Percentiles rank a stretch among this genome's conserved stretches.
These are phyloP conservation scores for Aquilaria yunnanensis DNA, from an alignment of 345 rosid species.

Conservation along the genomic window DNA sequence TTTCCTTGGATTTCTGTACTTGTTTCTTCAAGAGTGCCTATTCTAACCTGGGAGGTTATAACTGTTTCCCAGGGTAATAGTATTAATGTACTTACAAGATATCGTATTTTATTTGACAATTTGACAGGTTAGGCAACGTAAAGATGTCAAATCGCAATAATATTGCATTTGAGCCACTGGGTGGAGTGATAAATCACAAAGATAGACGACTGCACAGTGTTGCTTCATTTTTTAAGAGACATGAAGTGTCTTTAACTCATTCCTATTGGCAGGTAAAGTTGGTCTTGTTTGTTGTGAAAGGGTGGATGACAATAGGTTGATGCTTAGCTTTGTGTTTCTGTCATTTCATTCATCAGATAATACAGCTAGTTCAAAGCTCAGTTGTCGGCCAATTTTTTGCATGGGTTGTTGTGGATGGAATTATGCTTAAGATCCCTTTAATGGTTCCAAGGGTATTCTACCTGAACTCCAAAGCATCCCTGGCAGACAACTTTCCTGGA, in stretches of 20 bases:
- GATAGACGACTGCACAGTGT: conserved; percentile 53
- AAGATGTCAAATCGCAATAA: conserved; percentile 29
- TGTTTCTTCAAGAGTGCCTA: conserved; percentile 6
- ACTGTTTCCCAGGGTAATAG: neutral
- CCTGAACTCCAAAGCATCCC: conserved; percentile 63
- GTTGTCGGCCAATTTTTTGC: conserved; percentile 60
- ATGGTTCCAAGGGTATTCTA: conserved; percentile 73
- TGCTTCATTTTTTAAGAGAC: conserved; percentile 68
- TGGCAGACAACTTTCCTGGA: conserved; percentile 69
- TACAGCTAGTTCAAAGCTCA: conserved; percentile 70
- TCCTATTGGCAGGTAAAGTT: conserved; percentile 80
- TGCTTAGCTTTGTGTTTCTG: conserved; percentile 13
- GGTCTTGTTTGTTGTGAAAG: conserved; percentile 11
- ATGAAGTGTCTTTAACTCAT: conserved; percentile 71
- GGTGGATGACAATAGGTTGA: conserved; percentile 16
- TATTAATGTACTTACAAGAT: conserved; percentile 2
- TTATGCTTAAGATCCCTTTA: conserved; percentile 88
- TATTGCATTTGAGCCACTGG: conserved; percentile 22
- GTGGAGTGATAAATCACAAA: conserved; percentile 29
- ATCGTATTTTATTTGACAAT: conserved; percentile 5
- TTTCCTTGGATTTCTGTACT: neutral
- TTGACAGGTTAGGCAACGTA: conserved; percentile 54
- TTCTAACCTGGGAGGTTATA: conserved; percentile 5
- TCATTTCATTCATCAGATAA: conserved; percentile 44
- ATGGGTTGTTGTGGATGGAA: conserved; percentile 88